phyloP scores from a whole-genome alignment of 805 yeast genomes.

The Yamadazyma sp. region DNA sequence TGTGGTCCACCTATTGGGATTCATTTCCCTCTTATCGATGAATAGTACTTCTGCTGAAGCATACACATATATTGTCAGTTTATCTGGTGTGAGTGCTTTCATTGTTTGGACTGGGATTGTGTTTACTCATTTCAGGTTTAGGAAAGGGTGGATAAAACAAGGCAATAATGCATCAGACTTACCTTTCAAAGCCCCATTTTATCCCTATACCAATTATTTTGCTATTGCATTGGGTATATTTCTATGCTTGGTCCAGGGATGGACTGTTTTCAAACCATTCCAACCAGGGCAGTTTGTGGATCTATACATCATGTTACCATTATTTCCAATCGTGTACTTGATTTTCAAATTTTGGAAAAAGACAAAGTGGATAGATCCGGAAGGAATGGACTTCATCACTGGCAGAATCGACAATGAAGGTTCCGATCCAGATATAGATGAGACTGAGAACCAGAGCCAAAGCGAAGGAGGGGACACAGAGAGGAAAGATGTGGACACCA shows the following conservation, averaged over 20 bases:
- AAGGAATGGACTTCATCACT: slow-evolving; percentile 48
- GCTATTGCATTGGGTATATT: slow-evolving; percentile 17
- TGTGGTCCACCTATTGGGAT: slow-evolving; percentile 19
- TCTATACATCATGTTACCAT: slow-evolving; percentile 21
- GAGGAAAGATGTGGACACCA: not conserved
- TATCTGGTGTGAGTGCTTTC: slow-evolving; percentile 22
- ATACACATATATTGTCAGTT: slow-evolving; percentile 19
- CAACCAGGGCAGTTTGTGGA: slow-evolving; percentile 22
- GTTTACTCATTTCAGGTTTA: slow-evolving; percentile 20
- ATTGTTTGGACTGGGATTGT: slow-evolving; percentile 25
- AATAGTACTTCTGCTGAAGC: slow-evolving; percentile 19
- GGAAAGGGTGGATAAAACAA: slow-evolving; percentile 21
- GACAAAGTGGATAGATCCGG: slow-evolving; percentile 35
- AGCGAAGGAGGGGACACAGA: not conserved
- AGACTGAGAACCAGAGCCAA: not conserved
- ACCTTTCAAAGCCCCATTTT: slow-evolving; percentile 19
- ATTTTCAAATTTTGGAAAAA: slow-evolving; percentile 30
- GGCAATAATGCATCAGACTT: slow-evolving; percentile 17
- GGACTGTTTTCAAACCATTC: slow-evolving; percentile 23
- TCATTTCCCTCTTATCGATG: slow-evolving; percentile 20
- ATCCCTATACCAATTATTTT: slow-evolving; percentile 18
- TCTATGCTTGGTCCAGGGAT: slow-evolving; percentile 23
- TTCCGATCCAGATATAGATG: not conserved
- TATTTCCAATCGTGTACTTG: slow-evolving; percentile 31
- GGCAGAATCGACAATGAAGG: slow-evolving; percentile 26